Conservation (phyloP, 768 basidiomycete species). For the Termitomyces sp. region DNA sequence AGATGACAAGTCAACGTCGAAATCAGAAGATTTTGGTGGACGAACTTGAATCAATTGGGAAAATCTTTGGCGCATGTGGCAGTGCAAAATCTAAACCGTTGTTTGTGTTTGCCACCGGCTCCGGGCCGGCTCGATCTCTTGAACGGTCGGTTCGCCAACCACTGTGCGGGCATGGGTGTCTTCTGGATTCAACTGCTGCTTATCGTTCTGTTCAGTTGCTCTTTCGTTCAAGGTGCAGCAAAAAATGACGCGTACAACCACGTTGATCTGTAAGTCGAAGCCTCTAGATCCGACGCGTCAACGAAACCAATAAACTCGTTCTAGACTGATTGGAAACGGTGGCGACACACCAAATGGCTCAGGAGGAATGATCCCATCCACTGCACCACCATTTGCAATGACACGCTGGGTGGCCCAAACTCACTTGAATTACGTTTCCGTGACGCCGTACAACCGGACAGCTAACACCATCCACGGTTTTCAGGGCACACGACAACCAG, state of each 20-base stretch:
- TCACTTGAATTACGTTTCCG: slow-evolving; percentile 70
- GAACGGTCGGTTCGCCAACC: not conserved
- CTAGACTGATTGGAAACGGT: slow-evolving; percentile 64
- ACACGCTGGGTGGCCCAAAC: slow-evolving; percentile 85
- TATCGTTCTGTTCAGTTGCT: not conserved
- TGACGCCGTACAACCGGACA: slow-evolving; percentile 68
- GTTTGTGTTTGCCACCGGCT: too few relatives aligned
- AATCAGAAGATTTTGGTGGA: too few relatives aligned
- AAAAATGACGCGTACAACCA: slow-evolving; percentile 22
- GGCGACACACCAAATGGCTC: slow-evolving; percentile 67
- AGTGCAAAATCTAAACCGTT: not conserved
- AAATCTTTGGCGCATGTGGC: not conserved
- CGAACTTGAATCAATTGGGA: too few relatives aligned
- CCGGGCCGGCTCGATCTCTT: not conserved
- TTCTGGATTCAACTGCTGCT: not conserved
- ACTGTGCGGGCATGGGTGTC: not conserved
- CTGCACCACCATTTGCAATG: slow-evolving; percentile 80
- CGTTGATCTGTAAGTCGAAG: slow-evolving; percentile 24
- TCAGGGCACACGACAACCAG: slow-evolving; percentile 77
- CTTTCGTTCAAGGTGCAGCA: not conserved
- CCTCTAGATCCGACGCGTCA: not conserved
- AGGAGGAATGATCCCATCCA: slow-evolving; percentile 76
- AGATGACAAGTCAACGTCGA: too few relatives aligned
- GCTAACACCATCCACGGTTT: slow-evolving; percentile 60
- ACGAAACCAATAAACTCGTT: not conserved